These are phyloP conservation scores for Protomyces macrosporus DNA, from an alignment of 1,139 yeast genomes.

Conservation along the genomic window DNA sequence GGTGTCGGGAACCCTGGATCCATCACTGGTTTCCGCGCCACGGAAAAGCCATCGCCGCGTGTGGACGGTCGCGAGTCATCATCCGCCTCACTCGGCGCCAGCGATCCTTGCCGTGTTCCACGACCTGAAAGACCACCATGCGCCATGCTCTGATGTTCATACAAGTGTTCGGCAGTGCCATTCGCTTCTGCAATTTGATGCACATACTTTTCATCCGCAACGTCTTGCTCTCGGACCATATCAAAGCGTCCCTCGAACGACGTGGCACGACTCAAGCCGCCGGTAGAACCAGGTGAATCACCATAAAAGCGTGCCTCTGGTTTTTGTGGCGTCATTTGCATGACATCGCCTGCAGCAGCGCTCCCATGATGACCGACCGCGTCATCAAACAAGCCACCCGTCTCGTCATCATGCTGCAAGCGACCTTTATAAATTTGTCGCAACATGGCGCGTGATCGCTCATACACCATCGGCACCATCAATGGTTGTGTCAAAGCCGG, in stretches of 20 bases:
- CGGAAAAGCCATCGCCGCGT: not conserved
- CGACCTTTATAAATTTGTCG: conserved; percentile 31
- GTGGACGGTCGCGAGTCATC: not conserved
- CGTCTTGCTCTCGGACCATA: not conserved
- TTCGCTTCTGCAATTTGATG: not conserved
- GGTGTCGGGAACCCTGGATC: not conserved
- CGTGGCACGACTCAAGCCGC: not conserved
- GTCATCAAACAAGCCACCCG: not conserved
- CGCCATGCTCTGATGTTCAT: not conserved
- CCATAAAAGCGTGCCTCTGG: not conserved
- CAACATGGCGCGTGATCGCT: conserved; percentile 35
- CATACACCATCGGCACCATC: conserved; percentile 40
- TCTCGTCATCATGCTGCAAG: conserved; percentile 13
- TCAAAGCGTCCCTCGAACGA: not conserved
- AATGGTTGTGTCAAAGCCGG: conserved; percentile 37
- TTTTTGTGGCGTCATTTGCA: not conserved
- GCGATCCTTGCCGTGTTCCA: not conserved
- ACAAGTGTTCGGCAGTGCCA: not conserved
- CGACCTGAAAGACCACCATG: not conserved
- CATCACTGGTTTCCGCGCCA: not conserved
- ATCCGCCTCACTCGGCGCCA: not conserved
- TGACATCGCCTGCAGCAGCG: not conserved
- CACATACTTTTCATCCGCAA: not conserved
- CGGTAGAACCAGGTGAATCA: not conserved
- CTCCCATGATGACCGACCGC: not conserved